phyloP scores from a whole-genome alignment of 1,139 yeast species.

The Scheffersomyces parashehatae region DNA sequence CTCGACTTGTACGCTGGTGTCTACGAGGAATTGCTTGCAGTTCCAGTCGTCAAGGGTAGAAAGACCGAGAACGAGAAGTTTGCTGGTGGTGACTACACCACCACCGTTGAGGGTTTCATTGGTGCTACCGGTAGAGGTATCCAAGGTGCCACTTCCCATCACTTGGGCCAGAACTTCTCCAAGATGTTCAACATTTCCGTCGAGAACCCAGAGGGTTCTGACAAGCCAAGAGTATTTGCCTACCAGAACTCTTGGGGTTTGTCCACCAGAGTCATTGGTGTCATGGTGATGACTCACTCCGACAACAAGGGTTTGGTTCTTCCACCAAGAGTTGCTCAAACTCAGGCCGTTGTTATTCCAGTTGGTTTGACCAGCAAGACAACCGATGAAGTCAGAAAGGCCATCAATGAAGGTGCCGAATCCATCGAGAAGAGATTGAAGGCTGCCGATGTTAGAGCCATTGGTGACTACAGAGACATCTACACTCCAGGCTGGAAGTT shows the following conservation, averaged over 20 bases:
- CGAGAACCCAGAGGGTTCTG: constrained; percentile 90
- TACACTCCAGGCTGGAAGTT: constrained; percentile 99
- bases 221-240: constrained; percentile 81
- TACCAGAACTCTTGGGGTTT: constrained; percentile 99
- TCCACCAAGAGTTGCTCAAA: constrained; percentile 95
- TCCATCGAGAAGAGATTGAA: constrained; percentile 61
- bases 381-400: constrained; percentile 67
- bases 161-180: constrained; percentile 96
- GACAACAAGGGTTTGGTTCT: constrained; percentile 97
- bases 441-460: constrained; percentile 65
- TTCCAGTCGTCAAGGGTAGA: constrained; percentile 92
- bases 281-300: constrained; percentile 98
- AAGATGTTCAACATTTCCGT: constrained; percentile 96
- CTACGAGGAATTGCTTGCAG: constrained; percentile 91
- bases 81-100: constrained; percentile 96
- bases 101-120: constrained; percentile 95
- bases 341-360: constrained; percentile 90
- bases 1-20: constrained; percentile 82
- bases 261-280: constrained; percentile 98
- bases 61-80: constrained; percentile 98
- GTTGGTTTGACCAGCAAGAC: constrained; percentile 93
- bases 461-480: constrained; percentile 87
- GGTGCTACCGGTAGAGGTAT: constrained; percentile 99
- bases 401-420: constrained; percentile 69
- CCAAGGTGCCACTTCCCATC: constrained; percentile 98